Base-by-base conservation (phyloP, 805 yeast genomes). In the Phaffomyces thermotolerans region DNA sequence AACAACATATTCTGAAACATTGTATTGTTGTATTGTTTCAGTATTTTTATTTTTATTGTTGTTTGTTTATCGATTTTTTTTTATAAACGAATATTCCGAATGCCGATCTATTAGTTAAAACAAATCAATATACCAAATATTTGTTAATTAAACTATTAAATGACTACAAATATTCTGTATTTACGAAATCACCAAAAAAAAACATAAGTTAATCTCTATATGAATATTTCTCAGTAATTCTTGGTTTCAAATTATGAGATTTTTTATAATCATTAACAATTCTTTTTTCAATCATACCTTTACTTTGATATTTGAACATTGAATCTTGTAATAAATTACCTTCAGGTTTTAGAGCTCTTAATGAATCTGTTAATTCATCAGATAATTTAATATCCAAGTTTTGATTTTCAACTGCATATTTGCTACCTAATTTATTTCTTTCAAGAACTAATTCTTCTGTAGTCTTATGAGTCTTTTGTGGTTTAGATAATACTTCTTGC, bases 161-260 rank as follows among this genome's bases (percentile, higher is more conserved):
- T n/a, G n/a, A n/a, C n/a, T n/a, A n/a, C n/a, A n/a, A n/a, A n/a
- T n/a, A n/a, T n/a, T n/a, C n/a, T n/a, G n/a, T n/a, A n/a, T n/a
- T n/a, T n/a, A n/a, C n/a, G n/a, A n/a, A n/a, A n/a, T n/a, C n/a
- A n/a, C n/a, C n/a, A n/a, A n/a, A n/a, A n/a, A n/a, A n/a, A n/a
- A n/a, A n/a, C n/a, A n/a, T n/a, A 12, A 27, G 14, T 27, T 13
- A 86, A 66, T 91, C 95, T 68, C 91, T 91, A 67, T 84, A 86
- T 30, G 90, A 76, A 95, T 95, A 88, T 67, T 90, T 91, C 64
- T 91, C 96, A 27, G 95, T 84, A 49, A 84, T 66, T 71, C 84
- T 87, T 46, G 75, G 82, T 53, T 79, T 72, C 58, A 81, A 83
- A 60, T 77, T 81, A 27, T 27, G 29, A 27, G 29, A 6, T 59